phyloP scores from a whole-genome alignment of 225 moss, liverwort and hornwort species.

The Sphagnum contortum region DNA sequence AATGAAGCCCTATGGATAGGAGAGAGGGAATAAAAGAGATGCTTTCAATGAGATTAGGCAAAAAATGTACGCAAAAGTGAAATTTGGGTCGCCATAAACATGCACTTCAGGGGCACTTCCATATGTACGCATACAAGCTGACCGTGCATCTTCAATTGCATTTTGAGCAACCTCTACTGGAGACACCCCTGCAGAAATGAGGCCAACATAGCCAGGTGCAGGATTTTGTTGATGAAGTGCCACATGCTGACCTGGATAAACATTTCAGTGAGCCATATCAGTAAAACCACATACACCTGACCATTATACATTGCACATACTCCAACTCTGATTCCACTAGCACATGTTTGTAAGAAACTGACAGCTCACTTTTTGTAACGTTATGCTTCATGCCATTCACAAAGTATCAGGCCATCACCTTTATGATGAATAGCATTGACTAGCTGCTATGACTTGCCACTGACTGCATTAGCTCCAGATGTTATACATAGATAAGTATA shows the following conservation, averaged over 20 bases:
- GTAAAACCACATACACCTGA: neutral
- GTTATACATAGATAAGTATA: too few relatives aligned
- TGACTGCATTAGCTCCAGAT: too few relatives aligned
- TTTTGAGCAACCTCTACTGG: conserved; percentile 80
- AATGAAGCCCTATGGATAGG: neutral
- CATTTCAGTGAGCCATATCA: neutral
- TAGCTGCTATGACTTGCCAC: too few relatives aligned
- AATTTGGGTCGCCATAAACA: conserved; percentile 73
- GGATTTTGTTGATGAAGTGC: conserved; percentile 65
- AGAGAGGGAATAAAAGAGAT: neutral
- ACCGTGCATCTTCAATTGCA: conserved; percentile 88
- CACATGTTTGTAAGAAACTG: too few relatives aligned
- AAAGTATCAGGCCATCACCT: too few relatives aligned
- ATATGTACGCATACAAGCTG: conserved; percentile 90
- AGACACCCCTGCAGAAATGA: conserved; percentile 65
- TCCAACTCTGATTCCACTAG: too few relatives aligned
- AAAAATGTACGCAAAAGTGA: conserved; percentile 59
- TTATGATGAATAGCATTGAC: too few relatives aligned
- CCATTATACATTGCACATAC: neutral
- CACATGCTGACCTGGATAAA: conserved; percentile 69
- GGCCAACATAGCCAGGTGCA: conserved; percentile 59
- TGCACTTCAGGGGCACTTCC: conserved; percentile 87
- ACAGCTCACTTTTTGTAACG: too few relatives aligned
- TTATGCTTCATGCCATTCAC: too few relatives aligned
- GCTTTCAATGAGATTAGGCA: neutral